phyloP scores from a whole-genome alignment of 768 basidiomycete species.

The Phaeolepiota aurea region DNA sequence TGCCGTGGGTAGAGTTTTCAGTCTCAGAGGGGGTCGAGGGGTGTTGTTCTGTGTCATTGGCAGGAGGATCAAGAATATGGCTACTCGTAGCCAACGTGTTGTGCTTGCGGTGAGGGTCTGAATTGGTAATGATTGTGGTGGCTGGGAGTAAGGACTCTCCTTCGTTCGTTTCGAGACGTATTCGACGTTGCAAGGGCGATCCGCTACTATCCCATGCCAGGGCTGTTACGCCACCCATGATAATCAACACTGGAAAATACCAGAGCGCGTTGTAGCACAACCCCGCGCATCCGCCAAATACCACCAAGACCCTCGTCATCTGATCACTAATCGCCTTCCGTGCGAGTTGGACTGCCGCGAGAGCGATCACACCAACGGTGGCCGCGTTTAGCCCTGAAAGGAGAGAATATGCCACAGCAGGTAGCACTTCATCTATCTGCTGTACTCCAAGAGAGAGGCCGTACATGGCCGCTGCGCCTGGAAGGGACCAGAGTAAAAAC shows the following conservation, averaged over 20 bases:
- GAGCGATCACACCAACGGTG: conserved; percentile 43
- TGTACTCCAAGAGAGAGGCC: conserved; percentile 34
- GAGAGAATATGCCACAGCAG: conserved; percentile 36
- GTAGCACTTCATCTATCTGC: conserved; percentile 31
- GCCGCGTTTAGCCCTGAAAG: conserved; percentile 47
- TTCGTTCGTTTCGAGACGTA: too few relatives aligned
- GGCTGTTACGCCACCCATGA: conserved; percentile 27
- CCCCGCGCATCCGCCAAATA: conserved; percentile 34
- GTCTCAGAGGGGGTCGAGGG: neutral
- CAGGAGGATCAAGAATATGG: neutral
- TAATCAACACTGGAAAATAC: conserved; percentile 41
- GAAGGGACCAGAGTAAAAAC: conserved; percentile 37
- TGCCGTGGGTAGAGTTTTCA: neutral
- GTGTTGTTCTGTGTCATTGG: neutral
- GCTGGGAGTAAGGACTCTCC: too few relatives aligned
- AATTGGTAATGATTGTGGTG: neutral
- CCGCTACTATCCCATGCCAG: conserved; percentile 29
- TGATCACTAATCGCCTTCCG: conserved; percentile 36
- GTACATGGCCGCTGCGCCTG: conserved; percentile 40
- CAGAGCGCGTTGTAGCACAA: conserved; percentile 43
- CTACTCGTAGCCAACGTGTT: neutral
- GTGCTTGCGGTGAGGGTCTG: neutral
- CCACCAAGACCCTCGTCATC: conserved; percentile 30
- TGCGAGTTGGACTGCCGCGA: conserved; percentile 40
- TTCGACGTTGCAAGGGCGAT: conserved; percentile 9